Percentiles rank a stretch among this genome's conserved stretches.
These are phyloP conservation scores for Chrysochromulina parva DNA, from an alignment of 78 protist species.

Conservation along the genomic window DNA sequence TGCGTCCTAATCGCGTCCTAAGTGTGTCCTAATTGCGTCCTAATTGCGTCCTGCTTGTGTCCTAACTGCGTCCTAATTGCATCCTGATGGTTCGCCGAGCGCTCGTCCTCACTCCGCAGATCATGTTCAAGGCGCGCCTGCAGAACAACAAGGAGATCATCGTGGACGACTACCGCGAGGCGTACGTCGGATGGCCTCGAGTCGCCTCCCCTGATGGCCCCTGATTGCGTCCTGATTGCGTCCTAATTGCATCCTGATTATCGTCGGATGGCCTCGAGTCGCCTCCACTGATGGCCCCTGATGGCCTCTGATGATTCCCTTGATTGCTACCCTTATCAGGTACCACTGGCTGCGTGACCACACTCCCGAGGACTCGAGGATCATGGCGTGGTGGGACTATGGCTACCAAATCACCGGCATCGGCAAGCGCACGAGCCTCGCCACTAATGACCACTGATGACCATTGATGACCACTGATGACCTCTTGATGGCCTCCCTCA, in stretches of 20 bases:
- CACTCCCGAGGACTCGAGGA: slow-evolving; percentile 52
- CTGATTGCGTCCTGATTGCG: too few species aligned
- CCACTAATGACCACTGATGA: not conserved
- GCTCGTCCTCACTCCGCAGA: not conserved
- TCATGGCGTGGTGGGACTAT: slow-evolving; percentile 48
- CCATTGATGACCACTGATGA: not conserved
- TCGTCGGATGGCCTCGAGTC: too few species aligned
- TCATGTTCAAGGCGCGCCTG: slow-evolving; percentile 19
- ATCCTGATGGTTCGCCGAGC: not conserved
- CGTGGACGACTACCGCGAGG: slow-evolving; percentile 19
- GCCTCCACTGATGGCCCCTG: not conserved
- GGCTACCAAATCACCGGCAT: slow-evolving; percentile 30
- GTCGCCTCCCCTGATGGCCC: too few species aligned
- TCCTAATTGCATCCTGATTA: too few species aligned
- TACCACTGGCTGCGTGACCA: slow-evolving; percentile 47
- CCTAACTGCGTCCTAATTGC: too few species aligned
- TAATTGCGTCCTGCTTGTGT: too few species aligned
- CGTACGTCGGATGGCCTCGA: not conserved
- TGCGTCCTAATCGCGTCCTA: too few species aligned
- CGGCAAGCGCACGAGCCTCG: not conserved
- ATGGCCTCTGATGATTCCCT: not conserved
- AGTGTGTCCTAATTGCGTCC: too few species aligned
- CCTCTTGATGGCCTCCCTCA: not conserved
- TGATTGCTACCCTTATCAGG: not conserved
- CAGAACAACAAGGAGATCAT: not conserved